Percentiles rank a stretch among this genome's conserved stretches.
Evolutionary conservation across 306 rosid genomes (phyloP).

Genomic region (Gillenia trifoliata): DNA sequence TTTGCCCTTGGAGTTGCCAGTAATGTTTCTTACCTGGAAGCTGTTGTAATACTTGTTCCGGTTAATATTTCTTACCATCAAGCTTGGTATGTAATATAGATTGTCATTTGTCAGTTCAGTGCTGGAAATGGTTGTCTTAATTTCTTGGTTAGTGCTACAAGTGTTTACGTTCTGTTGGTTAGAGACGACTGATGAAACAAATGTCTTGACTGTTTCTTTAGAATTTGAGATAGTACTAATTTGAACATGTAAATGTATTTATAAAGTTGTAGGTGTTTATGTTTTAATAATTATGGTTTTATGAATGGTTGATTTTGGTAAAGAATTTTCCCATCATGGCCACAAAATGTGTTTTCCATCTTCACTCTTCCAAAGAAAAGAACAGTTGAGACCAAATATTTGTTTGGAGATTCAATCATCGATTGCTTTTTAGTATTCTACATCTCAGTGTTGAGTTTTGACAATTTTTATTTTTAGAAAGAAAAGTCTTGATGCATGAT

Average conservation of each 20-base stretch:
- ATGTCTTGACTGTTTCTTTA: neutral
- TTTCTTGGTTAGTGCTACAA: neutral
- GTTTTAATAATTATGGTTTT: neutral
- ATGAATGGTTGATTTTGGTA: neutral
- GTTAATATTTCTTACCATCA: neutral
- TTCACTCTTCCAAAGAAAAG: conserved; percentile 7
- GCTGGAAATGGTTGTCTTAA: conserved; percentile 7
- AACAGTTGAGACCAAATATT: conserved; percentile 10
- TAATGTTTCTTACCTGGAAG: neutral
- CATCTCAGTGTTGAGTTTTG: neutral
- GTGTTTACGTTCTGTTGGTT: neutral
- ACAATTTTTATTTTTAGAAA: neutral
- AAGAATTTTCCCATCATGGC: neutral
- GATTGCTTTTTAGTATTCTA: conserved; percentile 1
- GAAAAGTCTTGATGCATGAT: neutral
- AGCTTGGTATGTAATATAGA: neutral
- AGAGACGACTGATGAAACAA: neutral
- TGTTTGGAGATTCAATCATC: conserved; percentile 1
- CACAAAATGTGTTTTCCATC: conserved; percentile 13
- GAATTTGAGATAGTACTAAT: neutral
- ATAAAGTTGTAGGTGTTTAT: neutral
- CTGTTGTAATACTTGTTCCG: neutral
- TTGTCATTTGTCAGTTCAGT: neutral
- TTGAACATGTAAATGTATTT: neutral
- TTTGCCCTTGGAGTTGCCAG: neutral